Base-by-base conservation (phyloP, 2,329 filamentous ascomycete species). In the Didymella keratinophila region DNA sequence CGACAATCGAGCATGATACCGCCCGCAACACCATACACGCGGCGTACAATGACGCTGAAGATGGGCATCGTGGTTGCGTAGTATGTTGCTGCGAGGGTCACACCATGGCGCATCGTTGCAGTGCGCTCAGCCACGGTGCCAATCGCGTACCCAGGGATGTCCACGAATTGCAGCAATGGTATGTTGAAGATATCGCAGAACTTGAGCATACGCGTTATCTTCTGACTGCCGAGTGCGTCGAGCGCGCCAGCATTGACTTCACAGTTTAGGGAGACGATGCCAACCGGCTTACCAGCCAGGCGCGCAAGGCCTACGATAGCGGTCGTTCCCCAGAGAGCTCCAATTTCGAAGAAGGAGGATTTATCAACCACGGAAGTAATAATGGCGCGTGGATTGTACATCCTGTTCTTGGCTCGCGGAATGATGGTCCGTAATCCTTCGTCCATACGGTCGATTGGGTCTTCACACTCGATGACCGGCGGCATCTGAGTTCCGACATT, bases 121-220 rank as follows among this genome's bases (percentile, higher is more conserved):
- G 80, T 83, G 14, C 86, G 79, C 71, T 89, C 87, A 2, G 87
- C 86, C 0, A 84, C 80, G 0, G 86, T 88, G 0, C 87, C 87
- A 42, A 89, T 86, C 0, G 86, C 86, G 62, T 88, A 89, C 1
- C 87, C 76, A 1, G 76, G 86, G 2, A 87, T 78, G 68, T 89
- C 86, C 5, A 89, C 79, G 62, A 89, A 88, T 67, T 89, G 87
- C 8, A 89, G 57, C 4, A 88, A 77, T 0, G 87, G 87, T 2
- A 89, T 75, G 60, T 89, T 89, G 78, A 89, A 87, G 42, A 88
- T 80, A 66, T 89, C 87, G 61, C 85, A 84, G 66, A 89, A 81
- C 66, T 88, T 88, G 34, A 89, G 74, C 71, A 87, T 81, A 2
- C 84, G 78, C 0, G 82, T 83, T 20, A 88, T 78, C 66, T 89